Conservation (phyloP, 164 flowering plant genomes). For the Amborella trichopoda region DNA sequence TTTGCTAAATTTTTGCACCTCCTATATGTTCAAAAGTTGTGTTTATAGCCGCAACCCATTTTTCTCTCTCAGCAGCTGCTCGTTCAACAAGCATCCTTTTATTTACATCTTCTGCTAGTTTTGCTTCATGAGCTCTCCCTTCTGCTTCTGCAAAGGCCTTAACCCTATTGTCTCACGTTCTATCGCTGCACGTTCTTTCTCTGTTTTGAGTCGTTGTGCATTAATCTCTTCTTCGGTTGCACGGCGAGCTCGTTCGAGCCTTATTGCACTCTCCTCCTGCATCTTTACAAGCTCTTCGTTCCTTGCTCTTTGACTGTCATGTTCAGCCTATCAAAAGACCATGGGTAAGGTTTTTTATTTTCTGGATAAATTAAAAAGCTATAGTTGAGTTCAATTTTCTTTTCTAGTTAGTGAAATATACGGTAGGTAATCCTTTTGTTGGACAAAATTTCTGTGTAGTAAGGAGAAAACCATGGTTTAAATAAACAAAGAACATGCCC, state of each 20-base stretch:
- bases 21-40: constrained; percentile 87
- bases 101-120: constrained; percentile 78
- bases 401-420: too few relatives aligned
- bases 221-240: constrained; percentile 88
- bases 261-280: constrained; percentile 82
- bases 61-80: constrained; percentile 73
- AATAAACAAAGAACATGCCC: not conserved
- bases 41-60: constrained; percentile 89
- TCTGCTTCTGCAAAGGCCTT: constrained; percentile 90
- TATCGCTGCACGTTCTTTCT: constrained; percentile 78
- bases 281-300: constrained; percentile 85
- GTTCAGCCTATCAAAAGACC: constrained; percentile 90
- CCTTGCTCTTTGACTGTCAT: constrained; percentile 68
- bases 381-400: too few relatives aligned
- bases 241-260: constrained; percentile 72
- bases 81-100: constrained; percentile 59
- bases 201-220: constrained; percentile 83
- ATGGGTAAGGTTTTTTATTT: too few relatives aligned
- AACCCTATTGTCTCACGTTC: constrained; percentile 77
- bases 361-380: too few relatives aligned
- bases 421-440: too few relatives aligned
- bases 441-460: too few relatives aligned
- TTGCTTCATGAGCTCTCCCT: constrained; percentile 88
- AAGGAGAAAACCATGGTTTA: not conserved
- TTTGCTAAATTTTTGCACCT: constrained; percentile 54